Percentiles rank a stretch among this genome's conserved stretches.
Evolutionary conservation across 306 rosid species (phyloP).

Genomic region (Prunus persica): Prunus_persica_NCBIv2 NC_034009.1:35313501-35314000

Average conservation of each 20-base stretch:
- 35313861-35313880: constrained; percentile 34
- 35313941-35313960: constrained; percentile 24
- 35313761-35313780: constrained; percentile 28
- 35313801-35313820: constrained; percentile 66
- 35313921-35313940: constrained; percentile 29
- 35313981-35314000: constrained; percentile 3
- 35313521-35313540: background rate
- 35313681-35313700: constrained; percentile 51
- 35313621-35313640: constrained; percentile 1
- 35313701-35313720: constrained; percentile 55
- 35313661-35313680: constrained; percentile 56
- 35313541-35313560: background rate
- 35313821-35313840: constrained; percentile 46
- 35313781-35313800: constrained; percentile 40
- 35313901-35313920: constrained; percentile 24
- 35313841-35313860: constrained; percentile 32
- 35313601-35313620: background rate
- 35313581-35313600: background rate
- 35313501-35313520: background rate
- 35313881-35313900: constrained; percentile 34
- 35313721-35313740: constrained; percentile 59
- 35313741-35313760: constrained; percentile 17
- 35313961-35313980: constrained; percentile 26
- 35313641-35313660: constrained; percentile 50
- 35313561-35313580: background rate